Base-by-base conservation (phyloP, 2,329 filamentous ascomycete genomes). In the Myriosclerotinia duriaeana region DNA sequence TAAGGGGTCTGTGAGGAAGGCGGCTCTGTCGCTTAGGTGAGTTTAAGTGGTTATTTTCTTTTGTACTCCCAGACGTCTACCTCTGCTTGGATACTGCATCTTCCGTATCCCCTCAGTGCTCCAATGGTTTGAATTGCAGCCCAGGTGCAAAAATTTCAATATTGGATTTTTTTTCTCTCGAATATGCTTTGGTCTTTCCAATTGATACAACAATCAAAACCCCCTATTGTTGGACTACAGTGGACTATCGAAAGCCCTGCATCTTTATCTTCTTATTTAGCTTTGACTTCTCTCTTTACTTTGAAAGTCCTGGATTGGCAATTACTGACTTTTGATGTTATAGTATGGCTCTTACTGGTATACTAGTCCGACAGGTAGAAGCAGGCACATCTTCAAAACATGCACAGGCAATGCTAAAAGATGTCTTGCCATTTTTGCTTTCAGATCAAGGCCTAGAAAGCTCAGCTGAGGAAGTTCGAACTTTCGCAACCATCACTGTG, bases 401-500 rank as follows among this genome's bases (percentile, higher is more conserved):
- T 48, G 89, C 92, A 0, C 86, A 85, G 44, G 86, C 87, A 0
- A 94, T 98, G 89, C 85, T 99, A 72, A 85, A 89, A 68, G 88
- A 95, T 71, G 92, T 95, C 1, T 81, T 99, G 15, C 94, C 95
- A 0, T 99, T 99, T 78, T 80, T 99, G 5, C 82, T 98, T 3
- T 96, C 93, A 1, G 87, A 91, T 44, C 92, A 93, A 68, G 94
- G 93, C 8, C 87, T 98, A 56, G 93, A 98, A 76, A 97, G 90
- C 66, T 88, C 89, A 3, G 93, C 92, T 1, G 84, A 96, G 74
- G 95, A 98, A 66, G 92, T 97, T 1, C 92, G 93, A 76, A 78
- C 86, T 5, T 96, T 97, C 77, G 87, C 94, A 5, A 89, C 88
- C n/a, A 82, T 87, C 26, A 96, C 94, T 0, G 84, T 99, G 1